phyloP scores from a whole-genome alignment of 2,329 filamentous ascomycete species.

The Fusarium piperis region DNA sequence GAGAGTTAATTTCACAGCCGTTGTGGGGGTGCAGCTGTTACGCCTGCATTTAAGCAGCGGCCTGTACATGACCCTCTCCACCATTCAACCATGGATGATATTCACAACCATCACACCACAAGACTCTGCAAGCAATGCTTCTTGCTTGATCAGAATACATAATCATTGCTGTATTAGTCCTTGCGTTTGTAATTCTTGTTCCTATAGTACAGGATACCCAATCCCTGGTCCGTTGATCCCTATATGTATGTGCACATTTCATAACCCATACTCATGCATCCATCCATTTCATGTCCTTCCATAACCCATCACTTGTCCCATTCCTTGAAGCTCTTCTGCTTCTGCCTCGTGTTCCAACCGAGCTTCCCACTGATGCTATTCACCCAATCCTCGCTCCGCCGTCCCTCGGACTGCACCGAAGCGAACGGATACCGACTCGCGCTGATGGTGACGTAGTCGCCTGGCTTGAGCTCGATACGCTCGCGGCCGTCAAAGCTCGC shows the following conservation, averaged over 20 bases:
- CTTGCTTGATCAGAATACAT: neutral
- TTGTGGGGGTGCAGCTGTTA: neutral
- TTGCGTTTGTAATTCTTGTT: neutral
- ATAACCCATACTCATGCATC: neutral
- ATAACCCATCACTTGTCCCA: conserved; percentile 51
- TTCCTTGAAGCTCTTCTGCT: conserved; percentile 71
- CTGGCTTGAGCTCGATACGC: conserved; percentile 79
- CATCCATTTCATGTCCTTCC: neutral
- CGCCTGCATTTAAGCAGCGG: neutral
- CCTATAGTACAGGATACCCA: neutral
- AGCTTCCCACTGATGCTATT: conserved; percentile 82
- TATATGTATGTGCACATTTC: neutral
- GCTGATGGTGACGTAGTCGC: conserved; percentile 87
- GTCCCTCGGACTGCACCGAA: conserved; percentile 74
- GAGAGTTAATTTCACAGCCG: neutral
- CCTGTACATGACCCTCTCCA: neutral
- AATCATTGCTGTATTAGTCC: neutral
- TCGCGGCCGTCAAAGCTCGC: conserved; percentile 97
- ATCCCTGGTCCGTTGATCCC: neutral
- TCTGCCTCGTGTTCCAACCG: conserved; percentile 83
- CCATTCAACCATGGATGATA: neutral
- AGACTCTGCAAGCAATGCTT: neutral
- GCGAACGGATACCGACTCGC: conserved; percentile 85
- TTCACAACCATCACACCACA: neutral
- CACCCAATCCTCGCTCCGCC: conserved; percentile 81